A percentile compares a stretch with the other conserved stretches of the same genome.
phyloP scores from a whole-genome alignment of 768 basidiomycete species.

The Tephrocybe sp. region DNA sequence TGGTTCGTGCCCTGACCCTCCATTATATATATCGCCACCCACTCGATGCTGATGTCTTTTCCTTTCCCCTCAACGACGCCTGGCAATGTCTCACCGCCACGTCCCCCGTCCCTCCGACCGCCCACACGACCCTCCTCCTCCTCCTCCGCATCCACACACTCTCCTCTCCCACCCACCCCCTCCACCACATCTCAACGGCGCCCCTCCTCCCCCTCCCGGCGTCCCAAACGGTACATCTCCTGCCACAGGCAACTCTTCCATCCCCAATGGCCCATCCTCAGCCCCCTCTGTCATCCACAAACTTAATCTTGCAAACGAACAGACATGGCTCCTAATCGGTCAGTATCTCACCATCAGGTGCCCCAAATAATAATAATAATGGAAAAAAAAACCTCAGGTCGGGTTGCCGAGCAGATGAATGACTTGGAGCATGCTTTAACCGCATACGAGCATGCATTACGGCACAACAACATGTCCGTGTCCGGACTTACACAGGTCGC shows the following conservation, averaged over 20 bases:
- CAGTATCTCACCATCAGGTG: conserved; percentile 15
- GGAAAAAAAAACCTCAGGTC: too few species aligned
- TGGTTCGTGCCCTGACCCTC: conserved; percentile 41
- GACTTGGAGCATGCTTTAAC: conserved; percentile 90
- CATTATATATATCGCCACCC: conserved; percentile 59
- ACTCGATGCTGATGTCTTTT: conserved; percentile 41
- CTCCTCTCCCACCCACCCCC: conserved; percentile 34
- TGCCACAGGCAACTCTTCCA: conserved; percentile 35
- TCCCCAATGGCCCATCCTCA: conserved; percentile 29
- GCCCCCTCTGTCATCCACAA: conserved; percentile 61
- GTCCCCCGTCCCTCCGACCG: conserved; percentile 59
- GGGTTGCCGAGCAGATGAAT: conserved; percentile 93
- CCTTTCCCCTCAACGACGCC: conserved; percentile 37
- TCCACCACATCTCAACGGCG: conserved; percentile 54
- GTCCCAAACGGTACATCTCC: conserved; percentile 49
- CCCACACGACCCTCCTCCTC: conserved; percentile 55
- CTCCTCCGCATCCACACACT: conserved; percentile 30
- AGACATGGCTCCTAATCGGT: conserved; percentile 96
- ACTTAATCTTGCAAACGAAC: conserved; percentile 83
- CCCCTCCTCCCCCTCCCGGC: conserved; percentile 36
- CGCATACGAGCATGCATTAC: conserved; percentile 92
- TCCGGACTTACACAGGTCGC: conserved; percentile 91
- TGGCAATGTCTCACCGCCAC: conserved; percentile 55
- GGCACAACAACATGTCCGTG: conserved; percentile 91
- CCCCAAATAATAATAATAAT: too few species aligned